Evolutionary conservation across 768 basidiomycete species (phyloP).

Genomic region (Pleurotus tuber-regium): DNA sequence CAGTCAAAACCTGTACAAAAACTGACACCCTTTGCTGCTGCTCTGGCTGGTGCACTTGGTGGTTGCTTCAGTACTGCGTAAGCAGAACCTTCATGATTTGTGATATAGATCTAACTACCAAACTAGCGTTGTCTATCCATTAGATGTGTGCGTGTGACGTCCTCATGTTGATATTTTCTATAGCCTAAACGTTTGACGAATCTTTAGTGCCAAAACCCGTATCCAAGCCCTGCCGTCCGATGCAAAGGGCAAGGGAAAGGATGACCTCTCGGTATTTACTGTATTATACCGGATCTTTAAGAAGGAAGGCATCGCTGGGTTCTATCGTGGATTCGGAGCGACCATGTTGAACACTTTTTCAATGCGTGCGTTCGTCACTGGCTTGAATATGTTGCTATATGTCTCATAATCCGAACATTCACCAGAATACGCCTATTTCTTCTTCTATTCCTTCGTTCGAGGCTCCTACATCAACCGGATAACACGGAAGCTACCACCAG

Average conservation of each 20-base stretch:
- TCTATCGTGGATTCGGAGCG: slow-evolving; percentile 90
- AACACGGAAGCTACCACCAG: slow-evolving; percentile 52
- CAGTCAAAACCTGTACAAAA: slow-evolving; percentile 61
- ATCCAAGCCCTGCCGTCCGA: slow-evolving; percentile 74
- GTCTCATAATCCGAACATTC: slow-evolving; percentile 5
- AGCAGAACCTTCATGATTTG: slow-evolving; percentile 29
- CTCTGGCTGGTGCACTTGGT: slow-evolving; percentile 89
- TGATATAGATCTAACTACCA: slow-evolving; percentile 10
- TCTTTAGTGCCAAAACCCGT: slow-evolving; percentile 81
- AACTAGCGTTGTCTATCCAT: slow-evolving; percentile 83
- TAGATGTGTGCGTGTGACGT: slow-evolving; percentile 74
- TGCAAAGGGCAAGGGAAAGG: slow-evolving; percentile 49
- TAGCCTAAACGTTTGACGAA: slow-evolving; percentile 4
- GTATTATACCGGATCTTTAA: slow-evolving; percentile 71
- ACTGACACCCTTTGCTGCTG: slow-evolving; percentile 85
- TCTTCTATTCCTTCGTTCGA: slow-evolving; percentile 94
- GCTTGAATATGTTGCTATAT: slow-evolving; percentile 8
- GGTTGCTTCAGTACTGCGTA: slow-evolving; percentile 93
- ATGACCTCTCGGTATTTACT: slow-evolving; percentile 55
- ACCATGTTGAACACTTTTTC: slow-evolving; percentile 99
- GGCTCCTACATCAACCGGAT: slow-evolving; percentile 77
- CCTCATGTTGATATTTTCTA: neutral
- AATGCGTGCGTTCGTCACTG: slow-evolving; percentile 64
- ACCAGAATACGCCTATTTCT: slow-evolving; percentile 98
- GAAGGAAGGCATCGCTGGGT: slow-evolving; percentile 78